A percentile compares a stretch with the other conserved stretches of the same genome.
Evolutionary conservation across 257 asterid species (phyloP).

Genomic region (Solanum piurae): DNA sequence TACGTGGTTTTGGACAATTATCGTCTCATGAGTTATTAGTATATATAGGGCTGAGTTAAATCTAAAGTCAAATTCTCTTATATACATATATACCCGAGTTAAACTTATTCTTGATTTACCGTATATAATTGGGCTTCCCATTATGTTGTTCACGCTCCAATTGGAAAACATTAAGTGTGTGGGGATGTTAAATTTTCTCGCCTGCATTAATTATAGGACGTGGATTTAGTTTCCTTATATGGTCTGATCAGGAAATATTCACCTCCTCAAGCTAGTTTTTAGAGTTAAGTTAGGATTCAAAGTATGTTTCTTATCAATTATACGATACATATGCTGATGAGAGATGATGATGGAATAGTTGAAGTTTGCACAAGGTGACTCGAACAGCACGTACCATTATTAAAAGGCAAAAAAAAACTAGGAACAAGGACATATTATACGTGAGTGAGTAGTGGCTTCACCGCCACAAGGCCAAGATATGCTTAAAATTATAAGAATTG

Average conservation of each 20-base stretch:
- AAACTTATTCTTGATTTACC: neutral
- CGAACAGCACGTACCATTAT: neutral
- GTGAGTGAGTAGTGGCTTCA: neutral
- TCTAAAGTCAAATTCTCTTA: neutral
- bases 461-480: neutral
- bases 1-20: neutral
- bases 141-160: neutral
- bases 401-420: neutral
- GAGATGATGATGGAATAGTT: neutral
- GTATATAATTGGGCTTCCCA: neutral
- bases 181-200: neutral
- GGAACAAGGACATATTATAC: neutral
- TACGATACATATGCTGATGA: neutral
- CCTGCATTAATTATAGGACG: neutral
- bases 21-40: neutral
- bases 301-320: neutral
- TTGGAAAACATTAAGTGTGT: neutral
- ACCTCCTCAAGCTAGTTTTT: neutral
- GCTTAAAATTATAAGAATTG: neutral
- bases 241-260: neutral
- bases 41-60: too few relatives aligned
- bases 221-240: neutral
- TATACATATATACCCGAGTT: neutral
- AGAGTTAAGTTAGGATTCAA: neutral
- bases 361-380: neutral